Base-by-base conservation (phyloP, 2,329 filamentous ascomycete genomes). In the Cladosporium austrohemisphaericum region DNA sequence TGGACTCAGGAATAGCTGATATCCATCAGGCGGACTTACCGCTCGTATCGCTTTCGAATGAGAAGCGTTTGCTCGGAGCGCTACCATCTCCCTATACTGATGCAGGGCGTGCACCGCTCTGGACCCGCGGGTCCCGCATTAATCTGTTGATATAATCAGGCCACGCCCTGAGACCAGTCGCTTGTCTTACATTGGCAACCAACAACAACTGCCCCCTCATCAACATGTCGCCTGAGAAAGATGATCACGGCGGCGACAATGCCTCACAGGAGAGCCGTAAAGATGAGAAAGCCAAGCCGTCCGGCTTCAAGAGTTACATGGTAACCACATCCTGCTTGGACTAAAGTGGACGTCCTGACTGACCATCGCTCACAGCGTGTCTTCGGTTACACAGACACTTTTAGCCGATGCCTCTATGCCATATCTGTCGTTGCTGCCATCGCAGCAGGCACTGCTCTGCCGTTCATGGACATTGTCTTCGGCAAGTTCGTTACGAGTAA, bases 391-490 rank as follows among this genome's bases (percentile, higher is more conserved):
- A 54, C 61, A n/a, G 62, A 66, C 52, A 43, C 45, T 7, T 45
- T 57, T 14, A 59, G 60, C 44, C 45, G 52, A n/a, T 6, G 54
- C 9, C 57, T 67, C 13, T 67, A 66, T 45, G 45, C 56, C 13
- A 53, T 64, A 9, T 54, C 59, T 3, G 43, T 64, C 18, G 19
- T 60, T 3, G 66, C 66, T 14, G 69, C 72, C 9, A 67, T 74
- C 32, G 71, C 62, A 6, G 67, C 70, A 5, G 75, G 74, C 37
- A 69, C 69, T 9, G 57, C 72, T 6, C 64, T 77, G 2, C 74
- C 76, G 0, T 55, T 78, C 20, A 76, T 77, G 68, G 74, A 52
- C 52, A 50, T 78, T n/a, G 63, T 79, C 3, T 79, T 78, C 54
- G 76, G 76, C 9, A 65, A 69, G 45, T 76, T 76, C 37, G 70